A percentile compares a stretch with the other conserved stretches of the same genome.
phyloP scores from a whole-genome alignment of 176 grass and related monocot species.

The Dendrocalamus sinicus region DNA sequence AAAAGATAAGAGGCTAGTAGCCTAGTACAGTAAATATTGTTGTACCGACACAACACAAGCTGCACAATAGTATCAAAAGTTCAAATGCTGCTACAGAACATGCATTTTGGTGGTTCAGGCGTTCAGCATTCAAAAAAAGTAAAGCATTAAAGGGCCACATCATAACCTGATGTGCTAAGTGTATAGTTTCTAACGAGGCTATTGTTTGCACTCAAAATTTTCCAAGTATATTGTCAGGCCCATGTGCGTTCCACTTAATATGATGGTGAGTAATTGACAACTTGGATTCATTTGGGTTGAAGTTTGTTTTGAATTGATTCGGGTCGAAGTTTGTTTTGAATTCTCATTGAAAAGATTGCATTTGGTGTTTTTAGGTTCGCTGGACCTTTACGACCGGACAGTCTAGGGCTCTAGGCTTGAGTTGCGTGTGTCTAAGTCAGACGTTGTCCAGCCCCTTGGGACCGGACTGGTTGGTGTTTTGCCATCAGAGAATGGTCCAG shows the following conservation, averaged over 20 bases:
- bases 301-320: too few relatives aligned
- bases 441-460: too few relatives aligned
- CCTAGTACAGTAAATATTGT: background rate
- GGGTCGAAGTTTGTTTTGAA: background rate
- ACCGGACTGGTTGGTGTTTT: background rate
- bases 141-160: background rate
- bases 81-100: background rate
- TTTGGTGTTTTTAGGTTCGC: background rate
- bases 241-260: background rate
- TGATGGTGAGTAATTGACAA: background rate
- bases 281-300: background rate
- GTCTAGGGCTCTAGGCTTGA: background rate
- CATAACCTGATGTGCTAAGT: background rate
- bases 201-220: background rate
- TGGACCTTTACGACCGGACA: too few relatives aligned
- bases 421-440: background rate
- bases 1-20: background rate
- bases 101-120: background rate
- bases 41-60: background rate
- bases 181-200: slow-evolving; percentile 3
- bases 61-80: background rate
- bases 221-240: background rate
- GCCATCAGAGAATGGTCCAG: background rate
- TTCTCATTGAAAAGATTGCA: background rate
- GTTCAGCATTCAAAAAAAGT: background rate